Evolutionary conservation across 2,329 filamentous ascomycete genomes (phyloP).

Genomic region (Penicillium oxalicum): DNA sequence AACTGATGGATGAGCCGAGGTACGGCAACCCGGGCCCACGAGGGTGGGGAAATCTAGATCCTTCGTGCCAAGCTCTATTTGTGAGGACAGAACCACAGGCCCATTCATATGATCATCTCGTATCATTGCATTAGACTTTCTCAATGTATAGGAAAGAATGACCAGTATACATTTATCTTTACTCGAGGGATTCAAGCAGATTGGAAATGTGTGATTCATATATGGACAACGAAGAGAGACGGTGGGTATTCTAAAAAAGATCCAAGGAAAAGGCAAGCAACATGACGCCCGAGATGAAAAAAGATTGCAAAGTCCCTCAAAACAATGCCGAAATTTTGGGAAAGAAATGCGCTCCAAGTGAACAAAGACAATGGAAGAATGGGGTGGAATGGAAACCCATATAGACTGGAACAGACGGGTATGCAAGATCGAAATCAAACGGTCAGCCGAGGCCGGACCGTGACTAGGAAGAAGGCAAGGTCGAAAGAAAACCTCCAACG

Average conservation of each 20-base stretch:
- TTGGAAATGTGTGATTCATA: not conserved
- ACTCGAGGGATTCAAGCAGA: too few species aligned
- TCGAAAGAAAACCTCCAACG: not conserved
- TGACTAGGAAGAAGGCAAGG: constrained; percentile 10
- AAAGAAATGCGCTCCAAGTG: constrained; percentile 14
- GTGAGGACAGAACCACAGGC: too few species aligned
- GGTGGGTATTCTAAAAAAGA: constrained; percentile 11
- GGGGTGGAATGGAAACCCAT: constrained; percentile 1
- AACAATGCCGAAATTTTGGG: not conserved
- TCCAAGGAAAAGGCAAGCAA: not conserved
- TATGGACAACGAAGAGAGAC: not conserved
- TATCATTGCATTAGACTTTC: too few species aligned
- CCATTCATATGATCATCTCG: too few species aligned
- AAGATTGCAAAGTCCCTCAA: constrained; percentile 8
- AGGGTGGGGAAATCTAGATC: too few species aligned
- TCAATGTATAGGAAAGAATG: too few species aligned
- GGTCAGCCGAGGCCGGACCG: constrained; percentile 11
- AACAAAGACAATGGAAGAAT: not conserved
- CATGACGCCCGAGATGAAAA: not conserved
- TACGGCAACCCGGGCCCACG: too few species aligned
- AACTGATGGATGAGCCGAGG: too few species aligned
- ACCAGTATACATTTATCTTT: not conserved
- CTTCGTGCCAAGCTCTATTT: too few species aligned
- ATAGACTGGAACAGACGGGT: not conserved
- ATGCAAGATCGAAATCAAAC: constrained; percentile 11